phyloP scores from a whole-genome alignment of 139 green algal species.

The Chlorella sp. region DNA sequence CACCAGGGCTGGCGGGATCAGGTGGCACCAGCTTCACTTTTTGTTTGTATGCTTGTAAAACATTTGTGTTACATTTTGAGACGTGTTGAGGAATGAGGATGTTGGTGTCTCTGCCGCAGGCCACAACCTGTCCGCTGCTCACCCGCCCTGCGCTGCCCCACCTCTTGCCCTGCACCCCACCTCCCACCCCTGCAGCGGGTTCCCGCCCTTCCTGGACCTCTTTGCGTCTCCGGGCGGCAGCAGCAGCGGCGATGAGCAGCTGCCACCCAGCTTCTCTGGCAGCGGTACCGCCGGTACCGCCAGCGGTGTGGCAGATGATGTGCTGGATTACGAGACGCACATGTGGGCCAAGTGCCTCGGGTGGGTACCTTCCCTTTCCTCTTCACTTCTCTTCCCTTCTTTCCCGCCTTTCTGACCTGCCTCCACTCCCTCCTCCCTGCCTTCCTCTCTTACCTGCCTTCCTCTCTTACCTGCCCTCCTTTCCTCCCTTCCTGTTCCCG shows the following conservation, averaged over 20 bases:
- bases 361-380: background rate
- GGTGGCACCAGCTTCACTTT: too few species aligned
- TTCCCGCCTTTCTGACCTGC: too few species aligned
- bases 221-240: background rate
- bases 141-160: background rate
- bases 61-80: too few species aligned
- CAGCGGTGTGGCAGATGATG: background rate
- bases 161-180: background rate
- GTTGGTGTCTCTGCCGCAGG: background rate
- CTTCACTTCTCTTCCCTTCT: too few species aligned
- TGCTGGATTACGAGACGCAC: background rate
- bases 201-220: conserved; percentile 5
- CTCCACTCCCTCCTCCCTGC: too few species aligned
- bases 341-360: conserved; percentile 27
- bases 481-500: too few species aligned
- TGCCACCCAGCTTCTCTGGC: too few species aligned
- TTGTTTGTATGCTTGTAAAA: too few species aligned
- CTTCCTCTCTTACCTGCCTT: too few species aligned
- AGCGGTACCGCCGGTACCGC: background rate
- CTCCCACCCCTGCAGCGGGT: background rate
- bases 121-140: background rate
- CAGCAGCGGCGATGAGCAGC: background rate
- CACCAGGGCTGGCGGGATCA: too few species aligned
- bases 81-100: too few species aligned
- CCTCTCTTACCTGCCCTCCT: too few species aligned